Percentiles rank a stretch among this genome's conserved stretches.
Conservation (phyloP, 257 asterid species). For the Ophiorrhiza pumila region DNA sequence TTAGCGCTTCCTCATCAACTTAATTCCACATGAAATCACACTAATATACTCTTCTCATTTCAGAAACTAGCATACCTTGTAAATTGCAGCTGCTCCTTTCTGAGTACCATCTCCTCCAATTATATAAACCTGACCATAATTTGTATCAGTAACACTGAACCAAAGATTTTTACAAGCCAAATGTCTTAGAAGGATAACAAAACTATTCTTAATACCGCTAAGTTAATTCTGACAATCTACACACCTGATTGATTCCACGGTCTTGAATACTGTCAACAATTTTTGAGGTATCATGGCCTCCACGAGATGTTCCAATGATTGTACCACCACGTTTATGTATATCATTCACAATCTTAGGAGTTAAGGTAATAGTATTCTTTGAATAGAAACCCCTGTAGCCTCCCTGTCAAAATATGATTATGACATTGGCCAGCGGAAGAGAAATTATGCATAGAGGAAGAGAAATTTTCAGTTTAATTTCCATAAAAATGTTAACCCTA, state of each 20-base stretch:
- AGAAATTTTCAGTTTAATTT: neutral
- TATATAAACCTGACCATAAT: conserved; percentile 75
- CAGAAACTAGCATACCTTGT: conserved; percentile 49
- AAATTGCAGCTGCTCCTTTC: conserved; percentile 84
- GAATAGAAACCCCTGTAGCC: conserved; percentile 95
- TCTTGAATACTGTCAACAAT: conserved; percentile 97
- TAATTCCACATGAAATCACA: neutral
- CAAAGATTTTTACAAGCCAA: conserved; percentile 25
- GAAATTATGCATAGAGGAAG: neutral
- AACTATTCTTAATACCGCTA: neutral
- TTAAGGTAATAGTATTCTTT: conserved; percentile 65
- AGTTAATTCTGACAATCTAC: conserved; percentile 20
- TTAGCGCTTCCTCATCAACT: neutral
- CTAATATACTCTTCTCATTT: neutral
- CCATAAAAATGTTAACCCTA: neutral
- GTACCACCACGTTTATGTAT: conserved; percentile 99
- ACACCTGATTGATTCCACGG: conserved; percentile 92
- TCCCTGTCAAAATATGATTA: conserved; percentile 52
- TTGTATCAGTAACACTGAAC: conserved; percentile 33
- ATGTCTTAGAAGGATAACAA: neutral
- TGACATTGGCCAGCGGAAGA: conserved; percentile 19
- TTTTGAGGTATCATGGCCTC: conserved; percentile 91
- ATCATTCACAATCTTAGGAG: conserved; percentile 81
- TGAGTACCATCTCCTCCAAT: conserved; percentile 99
- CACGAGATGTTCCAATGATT: conserved; percentile 90